Evolutionary conservation across 1,284 basidiomycete genomes (phyloP).

Genomic region (Sporisorium scitamineum): DNA sequence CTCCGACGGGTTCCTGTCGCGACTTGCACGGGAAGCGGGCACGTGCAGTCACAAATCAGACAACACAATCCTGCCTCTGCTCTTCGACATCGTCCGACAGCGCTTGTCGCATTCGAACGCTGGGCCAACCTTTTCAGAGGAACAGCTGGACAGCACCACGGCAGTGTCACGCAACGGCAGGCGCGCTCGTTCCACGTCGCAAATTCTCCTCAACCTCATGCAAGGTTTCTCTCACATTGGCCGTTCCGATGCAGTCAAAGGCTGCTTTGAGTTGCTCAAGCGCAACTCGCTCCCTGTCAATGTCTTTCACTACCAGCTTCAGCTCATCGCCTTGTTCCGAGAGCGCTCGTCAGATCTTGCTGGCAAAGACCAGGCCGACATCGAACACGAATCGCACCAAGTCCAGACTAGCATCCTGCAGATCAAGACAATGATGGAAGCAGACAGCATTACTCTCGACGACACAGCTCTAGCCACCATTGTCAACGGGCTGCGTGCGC

Average conservation of each 20-base stretch:
- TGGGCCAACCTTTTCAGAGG: background rate
- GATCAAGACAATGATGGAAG: conserved; percentile 26
- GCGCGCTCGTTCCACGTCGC: background rate
- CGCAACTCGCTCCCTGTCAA: conserved; percentile 1
- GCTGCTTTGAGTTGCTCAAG: conserved; percentile 21
- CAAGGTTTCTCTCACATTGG: conserved; percentile 7
- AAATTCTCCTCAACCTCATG: conserved; percentile 21
- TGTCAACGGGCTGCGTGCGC: conserved; percentile 27
- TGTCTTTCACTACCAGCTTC: conserved; percentile 31
- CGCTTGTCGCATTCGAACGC: background rate
- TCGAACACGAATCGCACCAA: conserved; percentile 5
- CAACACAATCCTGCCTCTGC: background rate
- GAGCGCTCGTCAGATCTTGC: background rate
- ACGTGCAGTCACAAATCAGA: background rate
- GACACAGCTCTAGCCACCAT: conserved; percentile 39
- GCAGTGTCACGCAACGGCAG: background rate
- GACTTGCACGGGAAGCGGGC: background rate
- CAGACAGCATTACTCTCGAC: conserved; percentile 15
- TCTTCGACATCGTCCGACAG: conserved; percentile 2
- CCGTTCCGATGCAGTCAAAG: conserved; percentile 7
- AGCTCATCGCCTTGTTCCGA: conserved; percentile 27
- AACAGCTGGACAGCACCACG: background rate
- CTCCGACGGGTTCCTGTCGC: conserved; percentile 2
- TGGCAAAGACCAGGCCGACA: background rate
- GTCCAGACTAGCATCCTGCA: conserved; percentile 14